Evolutionary conservation across 1,284 basidiomycete species (phyloP), one percentile per base, ranked within the genome.

Genomic region (Neotropicomus parvogracilis): DNA sequence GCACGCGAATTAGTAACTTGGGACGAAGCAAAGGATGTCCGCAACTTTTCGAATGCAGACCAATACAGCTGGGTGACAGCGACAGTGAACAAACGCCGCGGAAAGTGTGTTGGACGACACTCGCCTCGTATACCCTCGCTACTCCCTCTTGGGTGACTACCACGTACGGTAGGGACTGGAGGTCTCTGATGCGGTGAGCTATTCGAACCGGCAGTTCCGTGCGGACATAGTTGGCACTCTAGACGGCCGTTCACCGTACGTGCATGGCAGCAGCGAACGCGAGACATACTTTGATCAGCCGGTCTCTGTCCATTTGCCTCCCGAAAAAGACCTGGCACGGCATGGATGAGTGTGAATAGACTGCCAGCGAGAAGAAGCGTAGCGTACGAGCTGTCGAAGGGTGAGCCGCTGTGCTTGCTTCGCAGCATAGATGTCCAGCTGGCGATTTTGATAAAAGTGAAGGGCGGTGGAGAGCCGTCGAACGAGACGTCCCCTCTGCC

Each of bases 181-280:
- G 74, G 60, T 95, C 92, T 49, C 90, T 80, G 52, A 95, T 73
- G 36, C 93, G 79, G 66, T 95, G 92, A 4, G 91, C 88, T 63
- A 95, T 88, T 39, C 92, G 81, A 13, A 93, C 83, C 12, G 93
- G 90, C 8, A 95, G 71, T 63, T 95, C 93, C 12, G 87, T 86
- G 40, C 91, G 81, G 28, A 95, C 88, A 68, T 93, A 92, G 67
- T 94, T 93, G 54, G 88, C 91, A 53, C 85, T 88, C 88, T 91
- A 51, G 39, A 14, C n/a, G 6, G 28, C 21, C 4, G 34, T 43
- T 54, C 29, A 45, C 36, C 28, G 36, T 4, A 42, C 6, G 32
- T 9, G 20, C 21, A 41, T 8, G 13, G 12, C 13, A 38, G 27
- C 27, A 36, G 19, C 13, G 33, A 40, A 45, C 16, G 34, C 10